Evolutionary conservation across 2,329 filamentous ascomycete genomes (phyloP), one percentile per base, ranked within the genome.

Genomic region (Aspergillus japonicus): DNA sequence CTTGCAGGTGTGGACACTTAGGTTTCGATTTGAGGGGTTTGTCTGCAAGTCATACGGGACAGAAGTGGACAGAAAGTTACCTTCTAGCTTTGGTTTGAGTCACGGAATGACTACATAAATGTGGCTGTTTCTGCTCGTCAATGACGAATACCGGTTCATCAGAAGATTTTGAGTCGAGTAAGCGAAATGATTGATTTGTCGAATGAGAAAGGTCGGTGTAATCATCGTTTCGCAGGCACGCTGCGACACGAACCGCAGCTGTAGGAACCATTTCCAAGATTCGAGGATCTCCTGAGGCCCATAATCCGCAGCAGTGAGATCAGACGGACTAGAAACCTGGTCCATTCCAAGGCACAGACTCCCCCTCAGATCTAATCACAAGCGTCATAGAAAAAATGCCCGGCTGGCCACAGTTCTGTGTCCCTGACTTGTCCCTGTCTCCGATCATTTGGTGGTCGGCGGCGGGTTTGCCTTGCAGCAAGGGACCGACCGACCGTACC

Each of bases 361-460:
- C 29, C 19, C 42, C 47, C n/a, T 21, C 48, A 48, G 48, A 39
- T 19, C 49, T 49, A 23, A 48, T 61, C 58, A 62, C 58, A 60
- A 50, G 58, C 42, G 7, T 35, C 14, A 10, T 19, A 8, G 19
- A 19, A 23, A 42, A 47, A 31, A 47, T 54, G 24, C 16, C 8
- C 24, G 16, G 8, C 16, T 44, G 39, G 39, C 39, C 39, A 44
- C 16, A 4, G 16, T 31, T 19, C 5, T 54, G 6, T 10, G 52
- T 24, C 14, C 29, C 11, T 39, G 39, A 33, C n/a, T 12, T 21
- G 26, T 48, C 26, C 26, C 53, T 47, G 53, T 47, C 33, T 29
- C n/a, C 31, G 33, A 35, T 48, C 44, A 47, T 55, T 12, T 31
- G 42, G 42, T 14, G 21, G 19, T 31, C 12, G 39, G 39, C 39